Percentiles rank a stretch among this genome's conserved stretches.
phyloP scores from a whole-genome alignment of 305 asterid genomes.

The Fraxinus nigra region DNA sequence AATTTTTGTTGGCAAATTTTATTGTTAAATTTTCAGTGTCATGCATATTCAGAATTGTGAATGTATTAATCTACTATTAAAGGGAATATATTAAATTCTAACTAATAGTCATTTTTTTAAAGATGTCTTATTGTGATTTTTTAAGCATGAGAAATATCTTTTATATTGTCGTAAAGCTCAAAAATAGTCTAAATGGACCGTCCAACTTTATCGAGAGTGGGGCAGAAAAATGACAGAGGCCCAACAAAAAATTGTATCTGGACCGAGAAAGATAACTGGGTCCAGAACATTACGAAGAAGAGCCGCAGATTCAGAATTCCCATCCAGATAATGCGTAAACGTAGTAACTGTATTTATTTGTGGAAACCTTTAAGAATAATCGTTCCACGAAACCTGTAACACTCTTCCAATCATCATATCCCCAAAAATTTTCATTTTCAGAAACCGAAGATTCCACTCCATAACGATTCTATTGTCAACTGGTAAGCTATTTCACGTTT shows the following conservation, averaged over 20 bases:
- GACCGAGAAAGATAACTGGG: neutral
- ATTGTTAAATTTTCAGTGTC: too few relatives aligned
- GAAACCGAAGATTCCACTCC: constrained; percentile 17
- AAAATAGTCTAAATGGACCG: too few relatives aligned
- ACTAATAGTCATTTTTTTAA: too few relatives aligned
- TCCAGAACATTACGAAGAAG: neutral
- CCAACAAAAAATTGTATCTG: neutral
- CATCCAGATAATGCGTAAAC: neutral
- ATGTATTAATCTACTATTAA: too few relatives aligned
- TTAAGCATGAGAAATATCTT: too few relatives aligned
- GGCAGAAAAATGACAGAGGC: neutral
- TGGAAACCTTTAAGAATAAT: neutral
- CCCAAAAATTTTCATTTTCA: constrained; percentile 7
- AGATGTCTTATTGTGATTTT: too few relatives aligned
- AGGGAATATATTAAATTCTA: too few relatives aligned
- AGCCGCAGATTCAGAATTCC: neutral
- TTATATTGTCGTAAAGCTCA: too few relatives aligned
- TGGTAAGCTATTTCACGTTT: constrained; percentile 22
- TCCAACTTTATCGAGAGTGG: too few relatives aligned
- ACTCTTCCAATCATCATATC: neutral
- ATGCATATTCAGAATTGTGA: too few relatives aligned
- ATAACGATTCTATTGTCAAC: constrained; percentile 17
- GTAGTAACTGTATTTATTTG: neutral
- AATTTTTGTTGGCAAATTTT: too few relatives aligned
- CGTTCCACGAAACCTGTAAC: constrained; percentile 18